A percentile compares a stretch with the other conserved stretches of the same genome.
phyloP scores from a whole-genome alignment of 129 eudicot genomes.

The Tagetes erecta region DNA sequence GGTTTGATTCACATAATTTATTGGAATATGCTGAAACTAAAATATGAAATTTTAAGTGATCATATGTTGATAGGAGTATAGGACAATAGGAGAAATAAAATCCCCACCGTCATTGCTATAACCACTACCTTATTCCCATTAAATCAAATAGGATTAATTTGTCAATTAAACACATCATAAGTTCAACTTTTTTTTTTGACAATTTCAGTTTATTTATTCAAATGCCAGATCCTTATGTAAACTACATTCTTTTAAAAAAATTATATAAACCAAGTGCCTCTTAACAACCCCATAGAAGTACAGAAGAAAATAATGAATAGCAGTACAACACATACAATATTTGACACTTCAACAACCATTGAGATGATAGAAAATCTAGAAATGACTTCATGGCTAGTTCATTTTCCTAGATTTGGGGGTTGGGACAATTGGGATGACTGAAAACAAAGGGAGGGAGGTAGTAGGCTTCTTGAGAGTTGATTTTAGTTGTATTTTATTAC shows the following conservation, averaged over 20 bases:
- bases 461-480: background rate
- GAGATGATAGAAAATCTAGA: background rate
- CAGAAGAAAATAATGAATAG: too few species aligned
- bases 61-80: too few species aligned
- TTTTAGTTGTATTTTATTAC: background rate
- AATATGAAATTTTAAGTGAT: too few species aligned
- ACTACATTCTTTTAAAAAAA: too few species aligned
- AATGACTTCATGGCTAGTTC: background rate
- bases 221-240: too few species aligned
- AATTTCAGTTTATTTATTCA: too few species aligned
- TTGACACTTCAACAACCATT: background rate
- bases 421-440: background rate
- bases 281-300: too few species aligned
- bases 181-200: background rate
- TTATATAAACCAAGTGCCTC: too few species aligned
- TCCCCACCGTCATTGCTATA: too few species aligned
- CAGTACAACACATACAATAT: background rate
- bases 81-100: too few species aligned
- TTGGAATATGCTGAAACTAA: too few species aligned
- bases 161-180: background rate
- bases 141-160: background rate
- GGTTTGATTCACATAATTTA: too few species aligned
- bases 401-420: background rate
- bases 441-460: background rate
- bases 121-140: background rate